These are phyloP conservation scores for Byssothecium circinans DNA, from an alignment of 2,329 filamentous ascomycete genomes.

Conservation along the genomic window DNA sequence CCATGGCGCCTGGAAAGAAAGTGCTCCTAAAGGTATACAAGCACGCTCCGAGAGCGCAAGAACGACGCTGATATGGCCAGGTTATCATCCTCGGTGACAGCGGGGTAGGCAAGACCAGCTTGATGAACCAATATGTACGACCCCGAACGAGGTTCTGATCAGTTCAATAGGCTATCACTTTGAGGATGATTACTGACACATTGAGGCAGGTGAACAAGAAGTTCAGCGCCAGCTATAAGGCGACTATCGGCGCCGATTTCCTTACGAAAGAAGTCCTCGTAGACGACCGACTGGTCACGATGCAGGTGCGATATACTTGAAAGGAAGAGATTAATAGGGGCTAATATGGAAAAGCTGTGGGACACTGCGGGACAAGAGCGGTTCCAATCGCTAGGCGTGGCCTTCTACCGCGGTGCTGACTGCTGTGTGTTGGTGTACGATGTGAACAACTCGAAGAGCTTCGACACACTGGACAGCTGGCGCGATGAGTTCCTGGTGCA, in stretches of 20 bases:
- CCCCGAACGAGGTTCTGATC: neutral
- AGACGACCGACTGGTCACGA: conserved; percentile 94
- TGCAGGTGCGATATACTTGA: conserved; percentile 69
- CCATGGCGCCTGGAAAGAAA: conserved; percentile 66
- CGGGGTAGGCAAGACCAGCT: conserved; percentile 97
- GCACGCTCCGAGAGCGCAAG: neutral
- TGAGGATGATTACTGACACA: conserved; percentile 17
- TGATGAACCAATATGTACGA: conserved; percentile 99
- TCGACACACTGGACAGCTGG: conserved; percentile 98
- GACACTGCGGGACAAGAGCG: conserved; percentile 96
- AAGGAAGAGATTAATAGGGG: neutral
- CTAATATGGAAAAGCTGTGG: conserved; percentile 70
- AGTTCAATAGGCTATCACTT: neutral
- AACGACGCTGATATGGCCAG: conserved; percentile 51
- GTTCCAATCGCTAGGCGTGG: conserved; percentile 95
- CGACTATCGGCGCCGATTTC: conserved; percentile 98
- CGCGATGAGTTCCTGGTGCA: conserved; percentile 97
- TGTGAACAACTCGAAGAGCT: conserved; percentile 99
- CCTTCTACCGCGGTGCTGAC: conserved; percentile 96
- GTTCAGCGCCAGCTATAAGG: conserved; percentile 99
- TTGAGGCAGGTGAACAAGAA: conserved; percentile 94
- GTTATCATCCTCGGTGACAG: conserved; percentile 99
- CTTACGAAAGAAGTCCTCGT: conserved; percentile 97
- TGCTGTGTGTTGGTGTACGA: conserved; percentile 98
- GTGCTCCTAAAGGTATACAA: conserved; percentile 77